Evolutionary conservation across 306 rosid species (phyloP).

Genomic region (Cicer bijugum): DNA sequence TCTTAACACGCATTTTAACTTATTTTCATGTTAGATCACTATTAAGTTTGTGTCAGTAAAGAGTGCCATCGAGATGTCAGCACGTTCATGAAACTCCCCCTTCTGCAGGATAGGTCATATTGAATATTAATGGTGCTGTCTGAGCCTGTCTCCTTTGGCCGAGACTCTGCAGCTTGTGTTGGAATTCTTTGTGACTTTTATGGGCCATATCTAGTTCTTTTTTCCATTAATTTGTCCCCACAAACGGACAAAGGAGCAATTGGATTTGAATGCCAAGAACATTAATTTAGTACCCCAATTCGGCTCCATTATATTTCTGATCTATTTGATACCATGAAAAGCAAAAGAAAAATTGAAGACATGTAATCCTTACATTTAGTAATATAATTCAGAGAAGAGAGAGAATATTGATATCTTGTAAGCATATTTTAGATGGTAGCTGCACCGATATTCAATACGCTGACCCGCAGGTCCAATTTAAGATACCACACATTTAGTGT

Average conservation of each 20-base stretch:
- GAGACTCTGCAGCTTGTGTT: not conserved
- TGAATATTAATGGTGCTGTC: not conserved
- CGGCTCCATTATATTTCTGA: not conserved
- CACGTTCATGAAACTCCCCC: not conserved
- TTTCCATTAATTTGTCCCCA: not conserved
- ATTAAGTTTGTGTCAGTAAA: not conserved
- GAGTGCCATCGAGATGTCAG: not conserved
- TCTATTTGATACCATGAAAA: not conserved
- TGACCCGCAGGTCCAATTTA: too few relatives aligned
- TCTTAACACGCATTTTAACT: not conserved
- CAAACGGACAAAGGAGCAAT: slow-evolving; percentile 1
- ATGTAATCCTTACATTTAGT: not conserved
- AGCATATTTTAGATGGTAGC: too few relatives aligned
- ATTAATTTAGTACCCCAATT: not conserved
- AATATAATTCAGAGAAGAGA: not conserved
- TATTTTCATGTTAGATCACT: not conserved
- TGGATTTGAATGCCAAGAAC: not conserved
- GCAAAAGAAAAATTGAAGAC: not conserved
- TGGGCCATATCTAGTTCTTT: not conserved
- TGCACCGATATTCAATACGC: too few relatives aligned
- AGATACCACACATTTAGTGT: too few relatives aligned
- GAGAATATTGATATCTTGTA: not conserved
- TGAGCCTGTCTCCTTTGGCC: not conserved
- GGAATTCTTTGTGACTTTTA: not conserved
- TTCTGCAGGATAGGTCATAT: not conserved